Percentiles rank a stretch among this genome's conserved stretches.
Conservation (phyloP, 805 yeast species). For the Nakazawaea siamensis region DNA sequence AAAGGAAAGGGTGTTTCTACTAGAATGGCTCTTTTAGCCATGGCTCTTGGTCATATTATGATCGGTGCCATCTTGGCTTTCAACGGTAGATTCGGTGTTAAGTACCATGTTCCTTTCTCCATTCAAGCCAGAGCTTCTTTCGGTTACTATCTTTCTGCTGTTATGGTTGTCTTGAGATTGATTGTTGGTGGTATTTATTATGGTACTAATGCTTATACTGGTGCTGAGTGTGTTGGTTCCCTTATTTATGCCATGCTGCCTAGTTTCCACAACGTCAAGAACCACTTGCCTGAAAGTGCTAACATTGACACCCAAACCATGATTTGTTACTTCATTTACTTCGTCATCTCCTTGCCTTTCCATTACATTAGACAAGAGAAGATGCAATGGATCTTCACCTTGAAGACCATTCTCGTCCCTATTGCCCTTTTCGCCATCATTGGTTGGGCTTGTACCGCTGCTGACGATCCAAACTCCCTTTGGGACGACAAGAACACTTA, state of each 20-base stretch:
- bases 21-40: conserved; percentile 14
- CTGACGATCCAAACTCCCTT: conserved; percentile 17
- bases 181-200: conserved; percentile 22
- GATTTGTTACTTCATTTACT: conserved; percentile 24
- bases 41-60: conserved; percentile 14
- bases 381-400: conserved; percentile 23
- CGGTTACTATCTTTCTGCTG: conserved; percentile 23
- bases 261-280: conserved; percentile 16
- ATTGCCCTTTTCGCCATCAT: conserved; percentile 19
- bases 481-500: conserved; percentile 14
- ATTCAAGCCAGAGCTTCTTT: conserved; percentile 23
- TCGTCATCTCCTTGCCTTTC: conserved; percentile 24
- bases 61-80: conserved; percentile 14
- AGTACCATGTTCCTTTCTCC: conserved; percentile 26
- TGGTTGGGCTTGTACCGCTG: conserved; percentile 22
- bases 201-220: conserved; percentile 19
- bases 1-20: conserved; percentile 14
- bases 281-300: conserved; percentile 19
- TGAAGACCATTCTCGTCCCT: conserved; percentile 22
- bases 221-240: conserved; percentile 19
- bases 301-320: conserved; percentile 19
- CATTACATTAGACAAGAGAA: conserved; percentile 23
- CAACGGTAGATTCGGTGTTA: conserved; percentile 21
- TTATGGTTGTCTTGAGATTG: conserved; percentile 23
- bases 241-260: conserved; percentile 21